Percentiles rank a stretch among this genome's conserved stretches.
Evolutionary conservation across 345 rosid species (phyloP).

Genomic region (Aurinia saxatilis): DNA sequence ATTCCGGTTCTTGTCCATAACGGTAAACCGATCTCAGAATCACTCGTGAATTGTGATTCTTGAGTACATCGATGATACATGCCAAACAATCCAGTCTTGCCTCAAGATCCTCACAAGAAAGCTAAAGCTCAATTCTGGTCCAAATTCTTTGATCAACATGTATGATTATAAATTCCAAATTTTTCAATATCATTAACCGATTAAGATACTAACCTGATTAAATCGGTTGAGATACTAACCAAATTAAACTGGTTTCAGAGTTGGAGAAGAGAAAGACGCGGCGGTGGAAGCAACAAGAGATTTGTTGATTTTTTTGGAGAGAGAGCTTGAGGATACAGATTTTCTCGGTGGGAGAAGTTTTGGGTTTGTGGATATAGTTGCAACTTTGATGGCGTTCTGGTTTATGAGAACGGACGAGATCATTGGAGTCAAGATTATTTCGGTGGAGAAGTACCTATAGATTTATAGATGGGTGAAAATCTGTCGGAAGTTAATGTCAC

Average conservation of each 20-base stretch:
- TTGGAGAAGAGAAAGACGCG: constrained; percentile 12
- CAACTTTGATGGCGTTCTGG: constrained; percentile 20
- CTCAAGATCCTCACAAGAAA: too few species aligned
- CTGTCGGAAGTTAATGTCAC: too few species aligned
- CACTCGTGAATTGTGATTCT: too few species aligned
- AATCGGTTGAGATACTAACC: background rate
- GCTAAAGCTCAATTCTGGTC: too few species aligned
- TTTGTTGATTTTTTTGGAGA: constrained; percentile 25
- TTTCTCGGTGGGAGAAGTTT: constrained; percentile 28
- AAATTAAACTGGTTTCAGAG: constrained; percentile 19
- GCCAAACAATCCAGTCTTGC: too few species aligned
- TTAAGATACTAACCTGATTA: background rate
- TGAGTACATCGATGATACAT: too few species aligned
- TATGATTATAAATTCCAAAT: too few species aligned
- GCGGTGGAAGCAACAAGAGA: constrained; percentile 19
- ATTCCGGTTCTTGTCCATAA: too few species aligned
- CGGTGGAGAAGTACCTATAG: constrained; percentile 14
- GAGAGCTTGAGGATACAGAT: constrained; percentile 23
- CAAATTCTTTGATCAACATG: constrained; percentile 2
- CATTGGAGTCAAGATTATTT: constrained; percentile 15
- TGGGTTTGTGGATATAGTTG: constrained; percentile 30
- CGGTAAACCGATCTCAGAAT: too few species aligned
- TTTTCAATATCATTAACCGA: background rate
- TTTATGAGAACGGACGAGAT: constrained; percentile 14
- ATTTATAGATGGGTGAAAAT: constrained; percentile 15